Base-by-base conservation (phyloP, 768 basidiomycete genomes). In the Calocera cornea region DNA sequence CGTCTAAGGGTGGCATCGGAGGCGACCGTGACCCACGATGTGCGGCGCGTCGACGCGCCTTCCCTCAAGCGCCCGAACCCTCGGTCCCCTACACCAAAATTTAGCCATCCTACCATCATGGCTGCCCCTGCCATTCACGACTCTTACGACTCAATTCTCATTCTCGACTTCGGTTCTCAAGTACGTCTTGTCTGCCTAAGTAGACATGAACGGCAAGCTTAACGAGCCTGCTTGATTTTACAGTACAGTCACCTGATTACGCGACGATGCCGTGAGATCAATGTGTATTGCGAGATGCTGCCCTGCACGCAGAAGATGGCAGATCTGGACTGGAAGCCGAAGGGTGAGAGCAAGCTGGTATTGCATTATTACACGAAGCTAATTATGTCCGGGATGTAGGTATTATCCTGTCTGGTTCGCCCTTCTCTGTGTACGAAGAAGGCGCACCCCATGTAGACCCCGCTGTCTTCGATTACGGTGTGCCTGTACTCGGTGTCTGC, bases 231-330 rank as follows among this genome's bases (percentile, higher is more conserved):
- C n/a, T 38, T 41, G 64, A 27, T 2, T 47, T 67, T 72, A 47
- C 76, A 95, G 93, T 95, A 95, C 78, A 95, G 95, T 71, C 97
- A 98, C 81, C 81, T 99, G 70, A 98, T 98, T 77, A 97, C 95
- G 7, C 81, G 97, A 75, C 83, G 97, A 86, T 97, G 95, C 83
- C 88, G 97, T 74, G 97, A 99, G 77, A 84, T 94, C 74, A 92
- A 92, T 66, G 92, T 99, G 66, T 98, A 98, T 74, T 95, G 95
- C 65, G 97, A 99, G 80, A 82, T 99, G 74, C 85, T 97, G 84
- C 93, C 97, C 29, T 99, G 97, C 76, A 99, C 97, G 1, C 87
- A 89, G 33, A 90, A 88, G 78, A 82, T 98, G 69, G 82, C 84
- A 69, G 92, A 98, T 67, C 78, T 99, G 38, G 83, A 83, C 33